Evolutionary conservation across 495 filamentous ascomycete genomes (phyloP).

Genomic region (Penicillium diatomitis): DNA sequence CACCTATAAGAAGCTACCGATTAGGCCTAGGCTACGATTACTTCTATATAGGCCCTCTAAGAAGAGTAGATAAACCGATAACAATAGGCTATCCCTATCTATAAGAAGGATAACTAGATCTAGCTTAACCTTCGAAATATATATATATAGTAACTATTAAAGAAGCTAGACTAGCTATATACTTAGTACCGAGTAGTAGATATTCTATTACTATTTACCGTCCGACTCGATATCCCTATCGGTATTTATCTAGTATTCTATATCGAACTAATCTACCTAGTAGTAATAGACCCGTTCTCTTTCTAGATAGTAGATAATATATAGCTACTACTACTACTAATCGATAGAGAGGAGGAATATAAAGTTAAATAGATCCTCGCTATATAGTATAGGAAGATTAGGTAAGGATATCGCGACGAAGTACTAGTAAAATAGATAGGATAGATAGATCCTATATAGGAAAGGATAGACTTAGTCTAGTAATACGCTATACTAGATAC

Average conservation of each 20-base stretch:
- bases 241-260: neutral
- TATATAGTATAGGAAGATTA: neutral
- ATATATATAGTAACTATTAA: neutral
- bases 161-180: neutral
- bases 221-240: neutral
- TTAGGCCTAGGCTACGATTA: constrained; percentile 1
- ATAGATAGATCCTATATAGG: neutral
- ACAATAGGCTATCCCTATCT: neutral
- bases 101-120: neutral
- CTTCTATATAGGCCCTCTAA: neutral
- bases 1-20: constrained; percentile 1
- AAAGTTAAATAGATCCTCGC: neutral
- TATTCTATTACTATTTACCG: neutral
- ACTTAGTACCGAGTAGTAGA: neutral
- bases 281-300: neutral
- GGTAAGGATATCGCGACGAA: neutral
- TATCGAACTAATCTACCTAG: no score
- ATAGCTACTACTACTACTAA: neutral
- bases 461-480: neutral
- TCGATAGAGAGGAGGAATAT: neutral
- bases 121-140: neutral
- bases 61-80: neutral
- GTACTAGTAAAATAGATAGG: neutral
- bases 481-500: neutral
- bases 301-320: neutral